Evolutionary conservation across 2,329 filamentous ascomycete genomes (phyloP).

Genomic region (Massarina eburnea): DNA sequence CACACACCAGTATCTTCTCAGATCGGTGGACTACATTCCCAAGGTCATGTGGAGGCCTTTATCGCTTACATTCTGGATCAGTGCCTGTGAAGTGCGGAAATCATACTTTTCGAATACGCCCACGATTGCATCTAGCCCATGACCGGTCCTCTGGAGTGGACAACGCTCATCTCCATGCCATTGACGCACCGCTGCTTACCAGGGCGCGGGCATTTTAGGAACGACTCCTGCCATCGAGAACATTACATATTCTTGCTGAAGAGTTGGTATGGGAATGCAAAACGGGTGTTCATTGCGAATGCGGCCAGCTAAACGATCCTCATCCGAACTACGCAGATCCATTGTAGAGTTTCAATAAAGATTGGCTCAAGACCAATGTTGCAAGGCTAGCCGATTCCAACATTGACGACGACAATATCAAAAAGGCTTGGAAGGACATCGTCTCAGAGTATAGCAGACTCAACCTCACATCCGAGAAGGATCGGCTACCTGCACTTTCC

Average conservation of each 20-base stretch:
- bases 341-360: background rate
- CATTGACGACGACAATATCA: background rate
- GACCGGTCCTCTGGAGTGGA: background rate
- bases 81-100: background rate
- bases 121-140: background rate
- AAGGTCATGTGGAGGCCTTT: background rate
- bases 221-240: slow-evolving; percentile 4
- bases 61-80: background rate
- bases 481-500: slow-evolving; percentile 11
- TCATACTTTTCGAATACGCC: background rate
- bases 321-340: background rate
- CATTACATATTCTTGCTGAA: slow-evolving; percentile 9
- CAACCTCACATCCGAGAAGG: slow-evolving; percentile 2
- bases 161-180: background rate
- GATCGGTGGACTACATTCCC: background rate
- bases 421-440: background rate
- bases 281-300: slow-evolving; percentile 6
- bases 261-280: slow-evolving; percentile 8
- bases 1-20: slow-evolving; percentile 1
- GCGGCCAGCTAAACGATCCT: background rate
- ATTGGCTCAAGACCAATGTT: background rate
- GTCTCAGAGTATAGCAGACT: background rate
- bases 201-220: slow-evolving; percentile 12
- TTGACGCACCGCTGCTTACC: slow-evolving; percentile 5
- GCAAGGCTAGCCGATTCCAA: background rate